Conservation (phyloP, 768 basidiomycete genomes). For the Crassisporium funariophilum region DNA sequence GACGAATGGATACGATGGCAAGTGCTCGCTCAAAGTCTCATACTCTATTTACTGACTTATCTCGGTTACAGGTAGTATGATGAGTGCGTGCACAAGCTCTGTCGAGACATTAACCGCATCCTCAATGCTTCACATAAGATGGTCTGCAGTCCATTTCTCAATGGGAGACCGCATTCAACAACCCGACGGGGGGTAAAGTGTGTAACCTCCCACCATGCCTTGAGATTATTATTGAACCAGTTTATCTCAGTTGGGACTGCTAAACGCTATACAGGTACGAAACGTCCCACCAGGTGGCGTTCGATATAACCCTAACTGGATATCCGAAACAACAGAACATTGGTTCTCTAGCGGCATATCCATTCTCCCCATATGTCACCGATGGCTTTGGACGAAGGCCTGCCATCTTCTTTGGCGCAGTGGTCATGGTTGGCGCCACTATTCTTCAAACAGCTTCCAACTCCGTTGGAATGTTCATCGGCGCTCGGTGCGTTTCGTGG, state of each 20-base stretch:
- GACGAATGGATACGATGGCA: conserved; percentile 59
- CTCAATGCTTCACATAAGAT: conserved; percentile 25
- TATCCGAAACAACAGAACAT: conserved; percentile 46
- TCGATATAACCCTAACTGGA: neutral
- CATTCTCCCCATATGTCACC: conserved; percentile 62
- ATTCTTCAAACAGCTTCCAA: conserved; percentile 61
- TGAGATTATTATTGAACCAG: neutral
- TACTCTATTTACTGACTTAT: conserved; percentile 3
- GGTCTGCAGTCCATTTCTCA: conserved; percentile 58
- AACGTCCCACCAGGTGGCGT: neutral
- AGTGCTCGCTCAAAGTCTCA: conserved; percentile 31
- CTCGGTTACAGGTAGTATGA: conserved; percentile 54
- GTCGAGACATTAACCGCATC: neutral
- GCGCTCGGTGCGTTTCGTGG: conserved; percentile 49
- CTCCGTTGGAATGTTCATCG: conserved; percentile 67
- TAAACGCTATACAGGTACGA: conserved; percentile 63
- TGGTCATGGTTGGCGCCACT: conserved; percentile 59
- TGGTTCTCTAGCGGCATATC: conserved; percentile 58
- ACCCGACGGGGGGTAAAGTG: conserved; percentile 47
- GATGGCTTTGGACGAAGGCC: conserved; percentile 63
- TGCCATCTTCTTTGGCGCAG: conserved; percentile 60
- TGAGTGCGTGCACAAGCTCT: conserved; percentile 38
- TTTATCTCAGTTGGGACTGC: conserved; percentile 43
- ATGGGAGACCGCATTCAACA: conserved; percentile 56
- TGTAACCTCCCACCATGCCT: neutral